Evolutionary conservation across 768 basidiomycete species (phyloP), one percentile per base, ranked within the genome.

Genomic region (Termitomyces sp.): DNA sequence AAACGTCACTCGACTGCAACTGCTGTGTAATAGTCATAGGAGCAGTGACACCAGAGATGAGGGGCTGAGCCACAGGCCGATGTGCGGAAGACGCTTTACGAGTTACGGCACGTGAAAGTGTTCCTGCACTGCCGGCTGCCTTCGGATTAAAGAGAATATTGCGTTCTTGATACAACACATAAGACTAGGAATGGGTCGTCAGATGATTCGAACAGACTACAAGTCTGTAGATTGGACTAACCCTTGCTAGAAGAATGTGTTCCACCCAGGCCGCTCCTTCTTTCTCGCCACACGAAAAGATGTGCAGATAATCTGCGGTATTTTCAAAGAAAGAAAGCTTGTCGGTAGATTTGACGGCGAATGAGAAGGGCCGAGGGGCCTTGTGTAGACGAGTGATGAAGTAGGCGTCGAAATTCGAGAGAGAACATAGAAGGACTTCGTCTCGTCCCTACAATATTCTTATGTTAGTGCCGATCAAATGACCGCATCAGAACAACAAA

Each of bases 401-500:
- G 72, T 96, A 98, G 37, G 87, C 89, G 70, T 98, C 95, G 71
- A 95, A 97, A 69, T 89, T 92, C 60, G 91, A 88, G 20, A 96
- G 75, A 4, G 91, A 90, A 69, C 95, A 97, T 14, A 99, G 76
- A 63, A 88, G 80, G 3, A 81, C 77, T 65, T 92, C 86, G 65
- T 98, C 95, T 76, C 93, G 94, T 70, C 87, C 86, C 94, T 96
- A 72, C 49, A 36, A 25, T 29, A 51, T 60, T 59, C 20, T 66
- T 60, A 59, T 48, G 15, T 17, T 40, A 48, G 57, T 31, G 38
- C 42, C 17, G 49, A 34, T 29, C 20, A 53, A 62, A 52, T 34
- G 15, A 53, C 25, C 2, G 25, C 52, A 43, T 20, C 17, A 37
- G 43, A 5, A 59, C 32, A 40, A 76, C 83, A 64, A 66, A 95